A percentile compares a stretch with the other conserved stretches of the same genome.
Evolutionary conservation across 129 eudicot species (phyloP).

Genomic region (Flaveria sonorensis): DNA sequence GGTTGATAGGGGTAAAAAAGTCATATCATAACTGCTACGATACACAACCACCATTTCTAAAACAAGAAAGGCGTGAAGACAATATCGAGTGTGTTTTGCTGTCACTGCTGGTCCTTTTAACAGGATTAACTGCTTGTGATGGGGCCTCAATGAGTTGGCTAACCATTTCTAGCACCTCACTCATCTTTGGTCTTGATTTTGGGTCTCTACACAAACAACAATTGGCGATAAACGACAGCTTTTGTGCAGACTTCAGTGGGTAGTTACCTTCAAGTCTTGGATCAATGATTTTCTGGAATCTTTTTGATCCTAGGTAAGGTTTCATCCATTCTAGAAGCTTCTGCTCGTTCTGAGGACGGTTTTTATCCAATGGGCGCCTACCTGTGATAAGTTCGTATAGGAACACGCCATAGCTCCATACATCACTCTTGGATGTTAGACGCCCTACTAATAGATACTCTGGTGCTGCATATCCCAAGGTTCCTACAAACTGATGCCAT

Average conservation of each 20-base stretch:
- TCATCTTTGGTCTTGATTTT: slow-evolving; percentile 70
- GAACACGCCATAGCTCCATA: slow-evolving; percentile 71
- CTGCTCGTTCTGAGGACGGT: slow-evolving; percentile 46
- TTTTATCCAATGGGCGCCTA: slow-evolving; percentile 55
- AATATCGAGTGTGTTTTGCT: not conserved
- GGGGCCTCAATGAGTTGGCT: slow-evolving; percentile 15
- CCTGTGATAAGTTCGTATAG: slow-evolving; percentile 75
- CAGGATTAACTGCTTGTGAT: not conserved
- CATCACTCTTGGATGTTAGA: slow-evolving; percentile 56
- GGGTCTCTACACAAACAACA: slow-evolving; percentile 49
- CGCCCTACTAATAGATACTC: slow-evolving; percentile 60
- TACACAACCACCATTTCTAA: not conserved
- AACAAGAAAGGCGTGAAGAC: not conserved
- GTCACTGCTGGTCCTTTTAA: not conserved
- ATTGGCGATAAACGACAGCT: slow-evolving; percentile 49
- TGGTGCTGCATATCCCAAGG: slow-evolving; percentile 71
- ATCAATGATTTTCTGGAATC: slow-evolving; percentile 52
- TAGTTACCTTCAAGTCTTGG: slow-evolving; percentile 59
- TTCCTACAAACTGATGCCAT: slow-evolving; percentile 56
- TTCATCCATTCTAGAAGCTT: slow-evolving; percentile 59
- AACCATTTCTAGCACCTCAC: slow-evolving; percentile 64
- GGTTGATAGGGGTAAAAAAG: not conserved
- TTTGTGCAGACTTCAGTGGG: slow-evolving; percentile 48
- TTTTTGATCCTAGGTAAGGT: slow-evolving; percentile 48
- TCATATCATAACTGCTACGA: not conserved